phyloP scores from a whole-genome alignment of 371 early-diverging fungal genomes.

The Entomophthora muscae region DNA sequence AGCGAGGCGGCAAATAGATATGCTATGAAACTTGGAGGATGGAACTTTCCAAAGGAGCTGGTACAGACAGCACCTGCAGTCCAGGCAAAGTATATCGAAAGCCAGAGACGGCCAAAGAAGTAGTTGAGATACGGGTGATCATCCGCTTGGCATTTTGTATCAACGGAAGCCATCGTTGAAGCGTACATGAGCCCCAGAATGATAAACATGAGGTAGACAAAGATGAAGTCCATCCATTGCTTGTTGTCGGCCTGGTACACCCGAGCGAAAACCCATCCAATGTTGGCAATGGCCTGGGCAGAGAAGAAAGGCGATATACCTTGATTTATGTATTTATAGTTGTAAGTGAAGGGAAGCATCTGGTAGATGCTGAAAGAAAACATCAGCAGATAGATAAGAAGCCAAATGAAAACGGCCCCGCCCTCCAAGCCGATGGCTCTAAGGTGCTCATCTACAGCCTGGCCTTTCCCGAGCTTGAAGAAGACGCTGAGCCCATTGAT shows the following conservation, averaged over 20 bases:
- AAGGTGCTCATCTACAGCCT: no score
- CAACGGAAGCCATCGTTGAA: not conserved
- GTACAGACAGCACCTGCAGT: not conserved
- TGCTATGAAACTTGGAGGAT: not conserved
- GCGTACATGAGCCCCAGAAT: not conserved
- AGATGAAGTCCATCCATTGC: not conserved
- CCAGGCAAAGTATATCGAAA: not conserved
- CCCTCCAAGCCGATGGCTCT: no score
- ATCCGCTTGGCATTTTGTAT: not conserved
- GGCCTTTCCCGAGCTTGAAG: no score
- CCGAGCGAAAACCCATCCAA: not conserved
- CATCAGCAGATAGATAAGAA: not conserved
- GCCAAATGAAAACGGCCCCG: not conserved
- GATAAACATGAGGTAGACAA: not conserved
- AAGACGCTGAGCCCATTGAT: no score
- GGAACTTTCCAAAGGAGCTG: not conserved
- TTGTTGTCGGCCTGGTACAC: not conserved
- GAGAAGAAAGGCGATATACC: conserved; percentile 1
- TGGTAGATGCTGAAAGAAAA: not conserved
- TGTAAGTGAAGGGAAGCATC: not conserved
- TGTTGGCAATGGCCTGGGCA: not conserved
- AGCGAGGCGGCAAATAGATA: not conserved
- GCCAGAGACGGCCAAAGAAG: not conserved
- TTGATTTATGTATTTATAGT: not conserved
- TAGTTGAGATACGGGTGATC: not conserved